Base-by-base conservation (phyloP, 2,329 filamentous ascomycete genomes). In the Xylaria sp. region DNA sequence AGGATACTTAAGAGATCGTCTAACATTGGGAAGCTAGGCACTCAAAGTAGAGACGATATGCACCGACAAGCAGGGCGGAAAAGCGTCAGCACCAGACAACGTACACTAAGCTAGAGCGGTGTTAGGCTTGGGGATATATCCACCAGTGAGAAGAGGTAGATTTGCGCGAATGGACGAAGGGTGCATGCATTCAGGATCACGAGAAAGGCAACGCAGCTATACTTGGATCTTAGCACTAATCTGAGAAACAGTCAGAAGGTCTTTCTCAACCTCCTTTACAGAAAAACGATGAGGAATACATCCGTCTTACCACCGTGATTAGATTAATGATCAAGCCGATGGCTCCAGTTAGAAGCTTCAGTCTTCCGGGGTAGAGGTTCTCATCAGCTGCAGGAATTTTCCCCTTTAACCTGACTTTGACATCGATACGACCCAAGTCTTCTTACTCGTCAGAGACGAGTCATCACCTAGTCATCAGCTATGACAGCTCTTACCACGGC, bases 151-250 rank as follows among this genome's bases (percentile, higher is more conserved):
- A 27, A 20, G 47, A 39, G 9, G 31, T 31, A 20, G 20, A 22
- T 61, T 53, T 45, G 38, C 53, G 54, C 53, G 25, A 66, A 60
- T 54, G 36, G 51, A 58, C 53, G 38, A 66, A 60, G 22, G 57
- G 29, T 42, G 54, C 64, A 67, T 67, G 56, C 51, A 45, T 50
- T 56, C 29, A 50, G 45, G 57, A 29, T 67, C 61, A 64, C 51
- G 56, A 63, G 66, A 33, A 20, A 45, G 31, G 20, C 10, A 33
- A 20, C 49, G n/a, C 27, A 33, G 15, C 27, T 49, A 36, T 50
- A 54, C 17, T 53, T 15, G 47, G n/a, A n/a, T 31, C 6, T 50
- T 31, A 31, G 49, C 27, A 51, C 10, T 38, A 15, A 38, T 10
- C n/a, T 29, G 5, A 44, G 42, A n/a, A 44, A 51, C 4, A 17